phyloP scores from a whole-genome alignment of 164 flowering plant species.

The Berberis vulgaris region DNA sequence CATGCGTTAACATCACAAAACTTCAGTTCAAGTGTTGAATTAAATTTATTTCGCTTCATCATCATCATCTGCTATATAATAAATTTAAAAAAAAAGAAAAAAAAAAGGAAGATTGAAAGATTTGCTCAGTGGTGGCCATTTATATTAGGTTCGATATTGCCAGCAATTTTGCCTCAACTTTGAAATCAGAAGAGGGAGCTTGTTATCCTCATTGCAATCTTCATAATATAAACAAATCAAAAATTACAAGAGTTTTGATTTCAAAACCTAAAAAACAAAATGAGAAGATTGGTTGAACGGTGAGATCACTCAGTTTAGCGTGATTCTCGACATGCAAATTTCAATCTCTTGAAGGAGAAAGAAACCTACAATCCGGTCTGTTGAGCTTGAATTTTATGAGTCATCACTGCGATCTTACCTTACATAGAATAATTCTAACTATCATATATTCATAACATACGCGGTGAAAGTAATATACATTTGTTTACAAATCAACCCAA shows the following conservation, averaged over 20 bases:
- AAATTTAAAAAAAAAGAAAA: too few relatives aligned
- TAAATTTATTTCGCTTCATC: conserved; percentile 21
- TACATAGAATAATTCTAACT: too few relatives aligned
- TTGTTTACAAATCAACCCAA: too few relatives aligned
- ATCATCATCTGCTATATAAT: conserved; percentile 19
- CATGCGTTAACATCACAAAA: conserved; percentile 13
- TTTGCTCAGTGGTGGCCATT: conserved; percentile 23
- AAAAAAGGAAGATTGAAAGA: background rate
- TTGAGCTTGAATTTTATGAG: conserved; percentile 32
- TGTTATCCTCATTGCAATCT: conserved; percentile 21
- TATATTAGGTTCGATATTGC: conserved; percentile 25
- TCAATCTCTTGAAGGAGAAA: conserved; percentile 5
- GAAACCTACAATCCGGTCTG: conserved; percentile 35
- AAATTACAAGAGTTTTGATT: background rate
- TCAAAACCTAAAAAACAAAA: background rate
- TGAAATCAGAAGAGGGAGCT: conserved; percentile 27
- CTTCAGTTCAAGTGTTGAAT: conserved; percentile 48
- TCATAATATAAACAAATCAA: background rate
- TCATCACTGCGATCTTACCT: conserved; percentile 15
- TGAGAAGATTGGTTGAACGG: background rate
- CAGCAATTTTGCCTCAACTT: conserved; percentile 18
- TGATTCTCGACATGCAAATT: conserved; percentile 21
- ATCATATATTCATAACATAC: too few relatives aligned
- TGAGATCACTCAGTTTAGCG: conserved; percentile 22
- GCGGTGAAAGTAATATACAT: too few relatives aligned